Percentiles rank a stretch among this genome's conserved stretches.
These are phyloP conservation scores for Chloranthus sessilifolius DNA, from an alignment of 164 flowering plant genomes.

Conservation along the genomic window DNA sequence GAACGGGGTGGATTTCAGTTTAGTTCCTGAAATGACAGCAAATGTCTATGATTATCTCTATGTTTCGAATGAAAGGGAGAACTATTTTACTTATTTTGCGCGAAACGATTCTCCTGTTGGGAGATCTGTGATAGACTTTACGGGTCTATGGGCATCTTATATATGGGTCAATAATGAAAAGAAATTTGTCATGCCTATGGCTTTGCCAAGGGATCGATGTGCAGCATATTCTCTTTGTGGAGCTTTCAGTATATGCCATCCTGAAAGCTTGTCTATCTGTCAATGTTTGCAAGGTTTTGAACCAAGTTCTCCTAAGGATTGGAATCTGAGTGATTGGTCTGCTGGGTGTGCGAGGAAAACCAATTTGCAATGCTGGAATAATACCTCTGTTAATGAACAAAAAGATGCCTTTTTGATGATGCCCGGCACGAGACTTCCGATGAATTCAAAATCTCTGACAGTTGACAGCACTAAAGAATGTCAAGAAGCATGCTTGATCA, in stretches of 20 bases:
- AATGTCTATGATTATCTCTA: constrained; percentile 14
- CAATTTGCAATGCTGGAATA: constrained; percentile 11
- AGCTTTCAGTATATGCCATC: constrained; percentile 17
- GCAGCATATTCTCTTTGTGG: constrained; percentile 18
- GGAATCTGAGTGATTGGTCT: constrained; percentile 12
- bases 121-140: constrained; percentile 13
- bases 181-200: constrained; percentile 18
- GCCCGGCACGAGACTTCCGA: not conserved
- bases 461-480: constrained; percentile 3
- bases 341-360: constrained; percentile 22
- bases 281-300: constrained; percentile 18
- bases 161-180: constrained; percentile 5
- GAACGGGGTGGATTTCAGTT: constrained; percentile 7
- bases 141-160: constrained; percentile 17
- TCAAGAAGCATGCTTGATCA: constrained; percentile 13
- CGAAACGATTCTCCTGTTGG: not conserved
- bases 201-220: constrained; percentile 14
- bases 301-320: constrained; percentile 3
- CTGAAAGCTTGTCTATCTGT: constrained; percentile 5
- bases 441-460: not conserved
- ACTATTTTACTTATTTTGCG: constrained; percentile 14
- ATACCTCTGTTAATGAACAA: not conserved
- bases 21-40: constrained; percentile 20
- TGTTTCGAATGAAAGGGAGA: constrained; percentile 4
- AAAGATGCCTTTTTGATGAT: constrained; percentile 5